Percentiles rank a stretch among this genome's conserved stretches.
Conservation (phyloP, 2,329 filamentous ascomycete species). For the Chaetomiaceae sp. region DNA sequence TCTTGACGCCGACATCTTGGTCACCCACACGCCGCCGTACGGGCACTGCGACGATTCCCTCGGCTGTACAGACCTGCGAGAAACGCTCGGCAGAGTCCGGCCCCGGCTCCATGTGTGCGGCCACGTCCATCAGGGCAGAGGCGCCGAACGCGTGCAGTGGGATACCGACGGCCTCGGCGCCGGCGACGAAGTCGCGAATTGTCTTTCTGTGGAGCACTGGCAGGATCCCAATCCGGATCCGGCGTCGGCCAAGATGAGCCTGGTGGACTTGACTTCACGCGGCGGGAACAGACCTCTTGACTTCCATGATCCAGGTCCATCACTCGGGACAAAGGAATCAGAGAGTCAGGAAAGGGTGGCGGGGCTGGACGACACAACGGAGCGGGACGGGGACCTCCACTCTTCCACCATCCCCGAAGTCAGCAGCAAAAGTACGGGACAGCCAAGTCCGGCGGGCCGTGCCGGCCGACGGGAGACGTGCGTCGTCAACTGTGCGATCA, state of each 20-base stretch:
- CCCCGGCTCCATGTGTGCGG: constrained; percentile 66
- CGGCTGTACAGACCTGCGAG: constrained; percentile 59
- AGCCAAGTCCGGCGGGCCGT: constrained; percentile 36
- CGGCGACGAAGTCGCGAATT: constrained; percentile 40
- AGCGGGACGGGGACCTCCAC: neutral
- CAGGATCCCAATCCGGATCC: constrained; percentile 50
- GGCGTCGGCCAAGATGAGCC: constrained; percentile 57
- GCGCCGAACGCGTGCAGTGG: constrained; percentile 61
- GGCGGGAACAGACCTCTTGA: constrained; percentile 38
- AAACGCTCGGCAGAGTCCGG: constrained; percentile 55
- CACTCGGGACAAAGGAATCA: constrained; percentile 18
- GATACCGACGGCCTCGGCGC: constrained; percentile 37
- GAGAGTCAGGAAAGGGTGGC: neutral
- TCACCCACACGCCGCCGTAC: constrained; percentile 66
- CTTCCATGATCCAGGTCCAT: constrained; percentile 37
- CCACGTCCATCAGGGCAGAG: constrained; percentile 66
- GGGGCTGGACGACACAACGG: neutral
- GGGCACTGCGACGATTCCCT: constrained; percentile 53
- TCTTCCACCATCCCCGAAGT: constrained; percentile 24
- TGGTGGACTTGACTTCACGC: constrained; percentile 56
- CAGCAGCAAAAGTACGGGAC: constrained; percentile 25
- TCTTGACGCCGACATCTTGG: constrained; percentile 57
- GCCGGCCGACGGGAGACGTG: constrained; percentile 61
- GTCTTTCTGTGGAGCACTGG: constrained; percentile 47
- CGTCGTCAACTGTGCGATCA: constrained; percentile 74